A percentile compares a stretch with the other conserved stretches of the same genome.
These are phyloP conservation scores for Massariosphaeria phaeospora DNA, from an alignment of 495 filamentous ascomycete genomes.

Conservation along the genomic window DNA sequence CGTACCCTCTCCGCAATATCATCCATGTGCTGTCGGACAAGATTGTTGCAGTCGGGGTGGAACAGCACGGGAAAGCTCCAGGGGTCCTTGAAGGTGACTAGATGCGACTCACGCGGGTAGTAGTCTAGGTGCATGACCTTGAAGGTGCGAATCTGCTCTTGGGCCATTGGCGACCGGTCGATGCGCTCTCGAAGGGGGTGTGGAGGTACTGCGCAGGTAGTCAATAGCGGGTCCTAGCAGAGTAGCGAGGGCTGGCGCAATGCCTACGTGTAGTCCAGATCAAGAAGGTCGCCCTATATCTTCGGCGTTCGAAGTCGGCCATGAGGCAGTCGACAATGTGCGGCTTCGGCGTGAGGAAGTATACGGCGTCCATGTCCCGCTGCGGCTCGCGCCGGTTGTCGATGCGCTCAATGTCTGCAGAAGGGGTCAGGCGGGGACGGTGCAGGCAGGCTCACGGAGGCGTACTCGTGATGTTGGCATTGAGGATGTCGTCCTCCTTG, in stretches of 20 bases:
- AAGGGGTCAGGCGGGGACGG: not conserved
- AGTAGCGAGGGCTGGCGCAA: not conserved
- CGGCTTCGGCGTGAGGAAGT: slow-evolving; percentile 76
- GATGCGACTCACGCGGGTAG: slow-evolving; percentile 82
- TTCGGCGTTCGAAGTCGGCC: slow-evolving; percentile 77
- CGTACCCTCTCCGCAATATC: slow-evolving; percentile 80
- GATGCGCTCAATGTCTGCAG: slow-evolving; percentile 81
- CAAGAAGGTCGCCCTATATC: slow-evolving; percentile 69
- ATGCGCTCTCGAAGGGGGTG: slow-evolving; percentile 51
- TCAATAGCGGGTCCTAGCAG: not conserved
- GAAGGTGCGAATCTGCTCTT: slow-evolving; percentile 66
- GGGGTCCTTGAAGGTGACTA: slow-evolving; percentile 87
- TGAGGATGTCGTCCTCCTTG: slow-evolving; percentile 92
- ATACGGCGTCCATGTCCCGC: slow-evolving; percentile 85
- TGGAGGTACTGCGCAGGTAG: slow-evolving; percentile 47
- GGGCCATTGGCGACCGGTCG: slow-evolving; percentile 56
- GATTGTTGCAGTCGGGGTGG: slow-evolving; percentile 80
- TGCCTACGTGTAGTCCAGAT: slow-evolving; percentile 77
- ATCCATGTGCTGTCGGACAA: slow-evolving; percentile 75
- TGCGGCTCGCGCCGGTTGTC: slow-evolving; percentile 76
- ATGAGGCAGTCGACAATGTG: slow-evolving; percentile 90
- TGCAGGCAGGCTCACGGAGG: not conserved
- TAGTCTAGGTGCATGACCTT: slow-evolving; percentile 77
- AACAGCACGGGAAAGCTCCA: slow-evolving; percentile 91
- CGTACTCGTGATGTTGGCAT: slow-evolving; percentile 87